Evolutionary conservation across 2,329 filamentous ascomycete species (phyloP), one percentile per base, ranked within the genome.

Genomic region (Rhinocladiella similis): DNA sequence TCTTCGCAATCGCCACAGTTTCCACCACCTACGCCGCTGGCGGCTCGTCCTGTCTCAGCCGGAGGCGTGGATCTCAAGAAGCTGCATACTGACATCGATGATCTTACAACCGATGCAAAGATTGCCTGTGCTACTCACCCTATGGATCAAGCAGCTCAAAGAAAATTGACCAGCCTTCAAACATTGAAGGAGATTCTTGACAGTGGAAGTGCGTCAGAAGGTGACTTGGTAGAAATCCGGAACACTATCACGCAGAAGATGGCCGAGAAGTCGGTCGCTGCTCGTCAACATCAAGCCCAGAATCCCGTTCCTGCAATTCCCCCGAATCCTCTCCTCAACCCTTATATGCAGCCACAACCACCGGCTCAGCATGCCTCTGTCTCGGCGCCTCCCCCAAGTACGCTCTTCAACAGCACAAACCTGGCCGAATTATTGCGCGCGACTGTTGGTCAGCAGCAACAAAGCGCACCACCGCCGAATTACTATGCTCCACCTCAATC

Each of bases 41-140:
- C 66, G 42, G 64, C 66, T 47, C 52, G 56, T 47, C 61, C 67
- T 39, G 47, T 65, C 66, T 29, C 65, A 69, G 27, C 70, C 73
- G 51, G 72, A 72, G 47, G 56, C 39, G 68, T 76, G 50, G 74
- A 84, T 75, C 78, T 89, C 77, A 87, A 89, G 68, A 83, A 85
- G 68, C 80, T 97, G 72, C 91, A 90, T 75, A 83, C 83, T 77
- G 91, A 97, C 75, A 85, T 66, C 36, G 64, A 66, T 42, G 60
- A 66, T 42, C 59, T 66, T 3, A 65, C 61, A 1, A 63, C 60
- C 3, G 64, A 65, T 51, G 63, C 64, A 10, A 65, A 65, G 39
- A 66, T 65, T 33, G 63, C 62, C 50, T 65, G 63, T 39, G 60
- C 62, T 18, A 66, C 61, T n/a, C 63, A 66, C 50, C 63, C 63